These are phyloP conservation scores for Penicillium atrosanguineum DNA, from an alignment of 495 filamentous ascomycete genomes.

Conservation along the genomic window DNA sequence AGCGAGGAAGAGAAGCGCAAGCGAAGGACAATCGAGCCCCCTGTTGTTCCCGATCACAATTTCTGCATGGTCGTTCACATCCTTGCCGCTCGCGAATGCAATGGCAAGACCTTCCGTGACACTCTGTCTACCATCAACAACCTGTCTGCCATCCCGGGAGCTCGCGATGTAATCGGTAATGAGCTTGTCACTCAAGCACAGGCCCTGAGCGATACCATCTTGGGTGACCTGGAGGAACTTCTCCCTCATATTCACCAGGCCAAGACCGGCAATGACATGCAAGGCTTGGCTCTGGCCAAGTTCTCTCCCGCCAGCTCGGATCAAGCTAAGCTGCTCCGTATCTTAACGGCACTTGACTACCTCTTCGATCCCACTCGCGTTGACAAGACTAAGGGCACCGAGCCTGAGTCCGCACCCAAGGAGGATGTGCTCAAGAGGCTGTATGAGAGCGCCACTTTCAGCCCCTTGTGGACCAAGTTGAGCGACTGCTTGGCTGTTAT, in stretches of 20 bases:
- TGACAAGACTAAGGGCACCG: conserved; percentile 52
- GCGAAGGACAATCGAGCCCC: conserved; percentile 73
- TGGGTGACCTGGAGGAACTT: conserved; percentile 82
- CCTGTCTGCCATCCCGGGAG: conserved; percentile 86
- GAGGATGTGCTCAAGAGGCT: conserved; percentile 82
- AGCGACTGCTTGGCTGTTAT: conserved; percentile 88
- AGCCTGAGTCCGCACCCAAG: conserved; percentile 53
- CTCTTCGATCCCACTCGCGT: conserved; percentile 75
- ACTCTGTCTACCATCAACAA: conserved; percentile 98
- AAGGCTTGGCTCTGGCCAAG: conserved; percentile 88
- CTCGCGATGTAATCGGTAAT: conserved; percentile 84
- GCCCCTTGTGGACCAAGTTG: conserved; percentile 87
- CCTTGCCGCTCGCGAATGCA: conserved; percentile 92
- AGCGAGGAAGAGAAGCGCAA: conserved; percentile 63
- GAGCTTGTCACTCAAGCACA: conserved; percentile 88
- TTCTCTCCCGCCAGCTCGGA: conserved; percentile 95
- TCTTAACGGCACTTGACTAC: conserved; percentile 94
- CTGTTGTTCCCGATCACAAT: conserved; percentile 85
- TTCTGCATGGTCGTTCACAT: conserved; percentile 92
- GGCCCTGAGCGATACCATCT: conserved; percentile 75
- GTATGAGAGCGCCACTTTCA: conserved; percentile 88
- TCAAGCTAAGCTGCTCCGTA: conserved; percentile 88
- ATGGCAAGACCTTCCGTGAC: conserved; percentile 93
- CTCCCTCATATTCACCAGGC: conserved; percentile 83
- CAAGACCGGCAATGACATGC: conserved; percentile 85